A percentile compares a stretch with the other conserved stretches of the same genome.
These are phyloP conservation scores for Solanum aculeatissimum DNA, from an alignment of 305 asterid species.

Conservation along the genomic window DNA sequence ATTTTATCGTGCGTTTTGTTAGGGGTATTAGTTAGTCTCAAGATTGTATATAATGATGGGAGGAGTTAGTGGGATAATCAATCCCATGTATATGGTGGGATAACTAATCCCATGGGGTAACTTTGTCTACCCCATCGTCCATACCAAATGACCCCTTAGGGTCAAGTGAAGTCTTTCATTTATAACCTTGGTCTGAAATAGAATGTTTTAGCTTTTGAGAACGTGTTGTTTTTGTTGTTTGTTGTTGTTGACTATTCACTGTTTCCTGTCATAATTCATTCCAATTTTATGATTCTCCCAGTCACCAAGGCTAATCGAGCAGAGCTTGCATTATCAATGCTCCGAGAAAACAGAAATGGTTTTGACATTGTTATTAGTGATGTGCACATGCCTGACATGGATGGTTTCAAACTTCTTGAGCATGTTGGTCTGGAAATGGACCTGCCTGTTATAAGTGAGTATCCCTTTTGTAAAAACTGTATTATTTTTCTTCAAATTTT, in stretches of 20 bases:
- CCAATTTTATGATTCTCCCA: slow-evolving; percentile 11
- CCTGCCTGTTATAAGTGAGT: slow-evolving; percentile 88
- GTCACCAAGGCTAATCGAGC: slow-evolving; percentile 75
- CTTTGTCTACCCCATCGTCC: not conserved
- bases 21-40: not conserved
- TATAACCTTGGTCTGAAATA: not conserved
- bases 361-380: slow-evolving; percentile 78
- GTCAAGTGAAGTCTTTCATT: not conserved
- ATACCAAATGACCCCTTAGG: not conserved
- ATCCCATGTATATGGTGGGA: not conserved
- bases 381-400: slow-evolving; percentile 94
- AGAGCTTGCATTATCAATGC: slow-evolving; percentile 47
- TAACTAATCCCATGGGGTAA: not conserved
- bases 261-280: not conserved
- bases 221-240: not conserved
- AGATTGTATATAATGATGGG: not conserved
- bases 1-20: not conserved
- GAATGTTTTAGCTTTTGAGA: not conserved
- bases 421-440: slow-evolving; percentile 82
- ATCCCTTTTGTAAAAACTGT: not conserved
- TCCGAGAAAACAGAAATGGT: slow-evolving; percentile 67
- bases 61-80: not conserved
- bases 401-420: slow-evolving; percentile 85
- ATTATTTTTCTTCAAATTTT: not conserved
- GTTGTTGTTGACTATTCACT: not conserved